Conservation (phyloP, 805 yeast genomes). For the Sugiyamaella qingdaonensis region DNA sequence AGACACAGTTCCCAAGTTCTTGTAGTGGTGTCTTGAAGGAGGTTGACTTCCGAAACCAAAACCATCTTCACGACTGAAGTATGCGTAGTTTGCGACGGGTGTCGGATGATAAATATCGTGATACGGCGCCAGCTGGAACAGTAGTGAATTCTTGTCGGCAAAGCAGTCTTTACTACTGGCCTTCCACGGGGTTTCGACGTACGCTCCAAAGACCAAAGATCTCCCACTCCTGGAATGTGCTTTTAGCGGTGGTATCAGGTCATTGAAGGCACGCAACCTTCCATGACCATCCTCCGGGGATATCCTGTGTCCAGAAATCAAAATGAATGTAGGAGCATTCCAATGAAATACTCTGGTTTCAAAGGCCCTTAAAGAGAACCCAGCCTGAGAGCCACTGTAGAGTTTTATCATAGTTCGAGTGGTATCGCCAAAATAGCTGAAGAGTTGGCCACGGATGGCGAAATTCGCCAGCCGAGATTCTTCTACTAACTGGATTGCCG, state of each 20-base stretch:
- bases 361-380: slow-evolving; percentile 83
- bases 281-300: slow-evolving; percentile 15
- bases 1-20: slow-evolving; percentile 69
- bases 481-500: not conserved
- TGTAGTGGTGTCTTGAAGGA: slow-evolving; percentile 46
- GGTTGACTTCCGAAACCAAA: slow-evolving; percentile 69
- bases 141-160: slow-evolving; percentile 55
- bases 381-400: slow-evolving; percentile 69
- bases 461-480: slow-evolving; percentile 39
- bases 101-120: slow-evolving; percentile 49
- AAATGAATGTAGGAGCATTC: slow-evolving; percentile 77
- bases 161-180: slow-evolving; percentile 65
- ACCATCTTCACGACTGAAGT: slow-evolving; percentile 60
- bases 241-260: slow-evolving; percentile 25
- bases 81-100: slow-evolving; percentile 41
- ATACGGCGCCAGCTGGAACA: slow-evolving; percentile 65
- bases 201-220: slow-evolving; percentile 56
- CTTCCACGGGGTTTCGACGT: slow-evolving; percentile 71
- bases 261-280: slow-evolving; percentile 22
- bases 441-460: slow-evolving; percentile 40
- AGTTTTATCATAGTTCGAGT: slow-evolving; percentile 46
- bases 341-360: slow-evolving; percentile 83
- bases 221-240: not conserved
- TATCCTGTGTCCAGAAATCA: slow-evolving; percentile 57
- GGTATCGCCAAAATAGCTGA: slow-evolving; percentile 33